A percentile compares a stretch with the other conserved stretches of the same genome.
phyloP scores from a whole-genome alignment of 352 stramenopile species.

The Phytophthora pinifolia region DNA sequence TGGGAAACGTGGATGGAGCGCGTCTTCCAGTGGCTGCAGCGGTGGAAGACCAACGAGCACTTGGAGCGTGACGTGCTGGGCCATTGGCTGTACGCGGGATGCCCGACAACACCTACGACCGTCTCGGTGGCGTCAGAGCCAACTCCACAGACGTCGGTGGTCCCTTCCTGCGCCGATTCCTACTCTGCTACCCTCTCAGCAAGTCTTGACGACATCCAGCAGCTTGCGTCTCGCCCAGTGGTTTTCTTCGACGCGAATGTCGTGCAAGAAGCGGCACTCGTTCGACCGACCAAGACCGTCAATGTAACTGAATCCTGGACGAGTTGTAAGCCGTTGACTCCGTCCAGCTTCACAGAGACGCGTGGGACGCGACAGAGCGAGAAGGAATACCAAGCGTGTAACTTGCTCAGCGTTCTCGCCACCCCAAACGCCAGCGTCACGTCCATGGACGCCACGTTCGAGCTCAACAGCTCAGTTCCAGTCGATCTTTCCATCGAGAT shows the following conservation, averaged over 20 bases:
- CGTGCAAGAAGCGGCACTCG: slow-evolving; percentile 40
- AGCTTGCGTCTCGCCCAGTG: slow-evolving; percentile 42
- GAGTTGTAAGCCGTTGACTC: slow-evolving; percentile 20
- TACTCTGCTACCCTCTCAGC: slow-evolving; percentile 37
- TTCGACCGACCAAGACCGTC: slow-evolving; percentile 43
- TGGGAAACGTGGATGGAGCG: slow-evolving; percentile 66
- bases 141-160: slow-evolving; percentile 14
- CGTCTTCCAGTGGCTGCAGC: slow-evolving; percentile 51
- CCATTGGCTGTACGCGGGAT: slow-evolving; percentile 65
- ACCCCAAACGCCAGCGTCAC: slow-evolving; percentile 18
- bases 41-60: slow-evolving; percentile 57
- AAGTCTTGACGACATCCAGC: slow-evolving; percentile 41
- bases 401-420: slow-evolving; percentile 46
- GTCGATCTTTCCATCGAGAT: slow-evolving; percentile 38
- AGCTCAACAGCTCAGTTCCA: slow-evolving; percentile 44
- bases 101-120: slow-evolving; percentile 34
- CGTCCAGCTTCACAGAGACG: slow-evolving; percentile 30
- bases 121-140: slow-evolving; percentile 19
- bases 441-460: slow-evolving; percentile 45
- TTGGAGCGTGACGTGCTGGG: slow-evolving; percentile 57
- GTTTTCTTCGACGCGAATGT: slow-evolving; percentile 51
- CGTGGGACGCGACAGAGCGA: slow-evolving; percentile 28
- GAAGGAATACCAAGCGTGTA: slow-evolving; percentile 50
- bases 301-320: slow-evolving; percentile 43
- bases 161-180: slow-evolving; percentile 29